phyloP scores from a whole-genome alignment of 2,329 filamentous ascomycete species.

The Colletotrichum paranaense region DNA sequence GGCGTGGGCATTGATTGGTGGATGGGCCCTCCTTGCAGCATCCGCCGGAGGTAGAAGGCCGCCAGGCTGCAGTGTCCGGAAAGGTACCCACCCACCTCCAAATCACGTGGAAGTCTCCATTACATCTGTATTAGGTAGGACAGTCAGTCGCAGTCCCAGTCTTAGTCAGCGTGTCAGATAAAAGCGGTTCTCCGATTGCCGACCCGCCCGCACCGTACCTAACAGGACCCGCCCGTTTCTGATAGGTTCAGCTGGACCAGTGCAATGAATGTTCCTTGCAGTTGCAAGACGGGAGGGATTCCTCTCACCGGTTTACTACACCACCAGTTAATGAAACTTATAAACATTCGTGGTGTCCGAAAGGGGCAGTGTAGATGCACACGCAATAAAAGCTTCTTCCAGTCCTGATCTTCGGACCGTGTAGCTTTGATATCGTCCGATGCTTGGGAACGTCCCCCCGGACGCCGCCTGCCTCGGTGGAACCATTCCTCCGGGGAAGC shows the following conservation, averaged over 20 bases:
- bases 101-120: not conserved
- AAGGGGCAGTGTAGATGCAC: not conserved
- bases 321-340: not conserved
- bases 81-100: not conserved
- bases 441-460: conserved; percentile 1
- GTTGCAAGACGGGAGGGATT: conserved; percentile 14
- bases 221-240: too few species aligned
- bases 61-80: conserved; percentile 12
- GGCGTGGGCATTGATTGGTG: conserved; percentile 31
- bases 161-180: not conserved
- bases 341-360: not conserved
- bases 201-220: not conserved
- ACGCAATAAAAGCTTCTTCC: not conserved
- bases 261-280: not conserved
- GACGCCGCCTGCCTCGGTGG: conserved; percentile 21
- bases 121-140: not conserved
- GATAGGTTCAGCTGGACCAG: not conserved
- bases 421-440: conserved; percentile 14
- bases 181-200: not conserved
- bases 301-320: not conserved
- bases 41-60: not conserved
- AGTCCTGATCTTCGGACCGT: not conserved
- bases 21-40: conserved; percentile 22
- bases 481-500: conserved; percentile 26
- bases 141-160: not conserved